These are phyloP conservation scores for Cyanidiococcus yangmingshanensis DNA, from an alignment of 23 red algal species.

Conservation along the genomic window DNA sequence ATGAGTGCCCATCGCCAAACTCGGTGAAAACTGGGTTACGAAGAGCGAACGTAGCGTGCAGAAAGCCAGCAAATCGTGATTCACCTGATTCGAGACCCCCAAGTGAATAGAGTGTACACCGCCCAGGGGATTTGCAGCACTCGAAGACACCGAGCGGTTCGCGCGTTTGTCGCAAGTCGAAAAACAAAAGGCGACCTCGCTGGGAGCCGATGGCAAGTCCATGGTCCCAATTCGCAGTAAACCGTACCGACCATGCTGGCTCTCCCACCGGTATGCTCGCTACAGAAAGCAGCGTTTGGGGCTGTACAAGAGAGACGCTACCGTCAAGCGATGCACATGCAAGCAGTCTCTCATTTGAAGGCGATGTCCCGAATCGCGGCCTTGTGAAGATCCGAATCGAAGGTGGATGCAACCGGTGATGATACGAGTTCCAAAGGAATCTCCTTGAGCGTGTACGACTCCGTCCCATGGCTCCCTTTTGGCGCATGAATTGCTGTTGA, in stretches of 20 bases:
- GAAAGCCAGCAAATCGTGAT: neutral
- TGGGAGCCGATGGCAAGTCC: neutral
- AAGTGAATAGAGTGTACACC: neutral
- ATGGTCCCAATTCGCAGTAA: neutral
- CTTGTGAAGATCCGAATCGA: neutral
- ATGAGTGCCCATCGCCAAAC: neutral
- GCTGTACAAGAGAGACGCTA: neutral
- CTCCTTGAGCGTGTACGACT: neutral
- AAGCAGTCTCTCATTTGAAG: neutral
- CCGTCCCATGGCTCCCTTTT: neutral
- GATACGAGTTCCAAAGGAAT: neutral
- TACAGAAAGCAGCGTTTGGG: neutral
- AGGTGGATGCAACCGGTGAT: neutral
- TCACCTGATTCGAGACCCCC: neutral
- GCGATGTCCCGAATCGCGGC: neutral
- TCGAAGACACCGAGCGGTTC: neutral
- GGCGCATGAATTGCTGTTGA: neutral
- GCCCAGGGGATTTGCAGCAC: neutral
- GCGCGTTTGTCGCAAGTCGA: neutral
- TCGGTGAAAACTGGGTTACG: neutral
- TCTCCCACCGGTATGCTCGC: neutral
- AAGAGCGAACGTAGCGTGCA: neutral
- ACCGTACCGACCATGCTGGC: neutral
- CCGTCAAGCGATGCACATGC: constrained; percentile 17
- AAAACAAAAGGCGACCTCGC: neutral